Evolutionary conservation across 2,329 filamentous ascomycete species (phyloP).

Genomic region (Fusarium goolgardi): DNA sequence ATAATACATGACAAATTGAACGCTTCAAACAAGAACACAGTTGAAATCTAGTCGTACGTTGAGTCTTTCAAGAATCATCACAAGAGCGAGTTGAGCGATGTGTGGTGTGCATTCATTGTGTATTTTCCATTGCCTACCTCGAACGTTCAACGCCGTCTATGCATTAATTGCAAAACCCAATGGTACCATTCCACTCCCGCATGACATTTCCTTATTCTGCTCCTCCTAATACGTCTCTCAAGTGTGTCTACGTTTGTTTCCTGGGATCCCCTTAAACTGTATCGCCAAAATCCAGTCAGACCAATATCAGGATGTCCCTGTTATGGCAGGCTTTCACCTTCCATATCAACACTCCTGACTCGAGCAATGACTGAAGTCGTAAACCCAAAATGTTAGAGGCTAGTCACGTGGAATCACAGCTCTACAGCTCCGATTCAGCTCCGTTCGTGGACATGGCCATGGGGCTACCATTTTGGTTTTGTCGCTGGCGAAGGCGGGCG

Average conservation of each 20-base stretch:
- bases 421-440: constrained; percentile 66
- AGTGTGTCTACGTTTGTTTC: constrained; percentile 21
- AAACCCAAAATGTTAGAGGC: not conserved
- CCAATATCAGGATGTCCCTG: not conserved
- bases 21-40: not conserved
- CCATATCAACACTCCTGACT: not conserved
- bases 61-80: not conserved
- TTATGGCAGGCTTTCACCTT: not conserved
- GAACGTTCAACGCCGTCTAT: constrained; percentile 53
- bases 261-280: constrained; percentile 4
- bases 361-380: not conserved
- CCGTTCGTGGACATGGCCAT: constrained; percentile 68
- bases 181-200: constrained; percentile 22
- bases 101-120: constrained; percentile 32
- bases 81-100: not conserved
- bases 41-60: not conserved
- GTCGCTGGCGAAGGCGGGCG: constrained; percentile 57
- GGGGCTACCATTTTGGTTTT: constrained; percentile 65
- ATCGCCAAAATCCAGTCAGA: constrained; percentile 19
- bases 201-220: constrained; percentile 12
- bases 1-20: not conserved
- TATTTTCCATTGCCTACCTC: constrained; percentile 46
- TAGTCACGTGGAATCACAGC: constrained; percentile 16
- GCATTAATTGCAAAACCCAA: constrained; percentile 47
- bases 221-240: constrained; percentile 18